These are phyloP conservation scores for Salvia sclarea DNA, from an alignment of 305 asterid genomes.

Conservation along the genomic window DNA sequence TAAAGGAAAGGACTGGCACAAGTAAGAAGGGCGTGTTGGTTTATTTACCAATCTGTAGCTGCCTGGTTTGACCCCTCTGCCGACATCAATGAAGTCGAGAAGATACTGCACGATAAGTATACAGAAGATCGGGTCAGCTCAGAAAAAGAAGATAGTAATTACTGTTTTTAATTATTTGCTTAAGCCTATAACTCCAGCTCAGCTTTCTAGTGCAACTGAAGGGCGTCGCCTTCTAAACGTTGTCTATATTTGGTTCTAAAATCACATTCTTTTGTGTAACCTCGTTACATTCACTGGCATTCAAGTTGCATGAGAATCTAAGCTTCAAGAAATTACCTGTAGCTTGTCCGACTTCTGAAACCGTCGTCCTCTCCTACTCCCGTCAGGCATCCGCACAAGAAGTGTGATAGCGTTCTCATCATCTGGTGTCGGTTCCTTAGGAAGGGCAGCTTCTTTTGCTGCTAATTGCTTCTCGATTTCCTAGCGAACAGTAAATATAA, in stretches of 20 bases:
- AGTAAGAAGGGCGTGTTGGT: neutral
- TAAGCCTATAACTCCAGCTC: neutral
- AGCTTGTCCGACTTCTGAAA: constrained; percentile 82
- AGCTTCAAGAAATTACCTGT: constrained; percentile 55
- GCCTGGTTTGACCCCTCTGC: constrained; percentile 79
- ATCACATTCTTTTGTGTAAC: no score
- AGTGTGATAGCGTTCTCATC: constrained; percentile 87
- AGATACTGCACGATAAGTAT: constrained; percentile 55
- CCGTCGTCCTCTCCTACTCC: constrained; percentile 90
- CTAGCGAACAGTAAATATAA: constrained; percentile 42
- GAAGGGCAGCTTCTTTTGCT: constrained; percentile 90
- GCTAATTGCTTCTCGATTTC: constrained; percentile 86
- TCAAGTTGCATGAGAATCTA: neutral
- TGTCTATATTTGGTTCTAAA: neutral
- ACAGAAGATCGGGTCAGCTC: constrained; percentile 27
- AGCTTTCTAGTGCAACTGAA: neutral
- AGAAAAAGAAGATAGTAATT: neutral
- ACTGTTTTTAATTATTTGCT: neutral
- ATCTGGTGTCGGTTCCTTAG: constrained; percentile 78
- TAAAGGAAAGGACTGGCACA: no score
- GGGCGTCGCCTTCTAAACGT: neutral
- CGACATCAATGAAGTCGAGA: constrained; percentile 82
- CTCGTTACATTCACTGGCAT: no score
- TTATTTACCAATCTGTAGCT: constrained; percentile 86
- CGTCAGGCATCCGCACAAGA: constrained; percentile 97